A percentile compares a stretch with the other conserved stretches of the same genome.
Conservation (phyloP, 495 filamentous ascomycete species). For the Hypomontagnella submonticulosa region DNA sequence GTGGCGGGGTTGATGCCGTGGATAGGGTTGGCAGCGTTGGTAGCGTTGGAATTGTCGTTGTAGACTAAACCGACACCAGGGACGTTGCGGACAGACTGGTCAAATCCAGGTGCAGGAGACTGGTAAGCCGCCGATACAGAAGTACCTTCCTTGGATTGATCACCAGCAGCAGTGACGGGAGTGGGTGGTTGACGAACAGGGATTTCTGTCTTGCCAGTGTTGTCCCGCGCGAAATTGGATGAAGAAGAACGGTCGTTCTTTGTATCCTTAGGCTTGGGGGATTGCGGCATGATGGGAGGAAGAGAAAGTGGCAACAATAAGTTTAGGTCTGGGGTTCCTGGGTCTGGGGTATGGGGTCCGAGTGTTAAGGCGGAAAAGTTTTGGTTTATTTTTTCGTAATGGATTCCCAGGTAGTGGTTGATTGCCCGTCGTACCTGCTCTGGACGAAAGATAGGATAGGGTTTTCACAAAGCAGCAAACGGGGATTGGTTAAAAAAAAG, state of each 20-base stretch:
- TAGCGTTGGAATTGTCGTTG: constrained; percentile 5
- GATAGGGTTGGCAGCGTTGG: neutral
- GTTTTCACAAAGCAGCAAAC: no score
- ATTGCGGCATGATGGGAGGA: neutral
- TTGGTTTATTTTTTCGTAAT: constrained; percentile 13
- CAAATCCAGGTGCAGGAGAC: constrained; percentile 27
- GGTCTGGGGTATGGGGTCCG: no score
- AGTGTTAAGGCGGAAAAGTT: no score
- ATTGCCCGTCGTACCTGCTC: constrained; percentile 11
- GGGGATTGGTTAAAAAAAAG: no score
- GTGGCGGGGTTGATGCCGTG: constrained; percentile 27
- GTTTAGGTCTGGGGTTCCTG: no score
- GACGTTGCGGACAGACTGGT: constrained; percentile 41
- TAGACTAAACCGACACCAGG: constrained; percentile 39
- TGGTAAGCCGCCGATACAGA: constrained; percentile 17
- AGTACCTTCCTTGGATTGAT: neutral
- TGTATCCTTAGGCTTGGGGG: constrained; percentile 1
- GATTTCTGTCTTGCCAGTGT: constrained; percentile 6
- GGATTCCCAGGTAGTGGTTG: constrained; percentile 6
- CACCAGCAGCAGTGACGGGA: neutral
- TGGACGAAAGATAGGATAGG: neutral
- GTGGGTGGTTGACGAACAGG: constrained; percentile 2
- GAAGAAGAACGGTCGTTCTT: constrained; percentile 7
- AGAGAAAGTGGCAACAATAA: no score
- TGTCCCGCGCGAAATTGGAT: constrained; percentile 1